Conservation (phyloP, 2,329 filamentous ascomycete genomes). For the Verticillium isaacii region DNA sequence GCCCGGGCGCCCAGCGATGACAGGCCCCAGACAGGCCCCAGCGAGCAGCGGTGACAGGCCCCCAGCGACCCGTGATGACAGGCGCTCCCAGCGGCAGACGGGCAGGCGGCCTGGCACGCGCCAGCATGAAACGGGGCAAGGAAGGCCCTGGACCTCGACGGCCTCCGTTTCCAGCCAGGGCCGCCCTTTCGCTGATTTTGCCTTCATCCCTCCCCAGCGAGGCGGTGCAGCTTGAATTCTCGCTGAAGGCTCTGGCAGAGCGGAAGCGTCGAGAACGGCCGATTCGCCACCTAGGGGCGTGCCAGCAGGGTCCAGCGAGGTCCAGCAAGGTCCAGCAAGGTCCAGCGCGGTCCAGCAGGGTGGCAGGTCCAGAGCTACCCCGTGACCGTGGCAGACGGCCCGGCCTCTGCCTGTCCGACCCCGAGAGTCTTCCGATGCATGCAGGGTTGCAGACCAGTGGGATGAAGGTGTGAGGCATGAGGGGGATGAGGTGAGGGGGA, state of each 20-base stretch:
- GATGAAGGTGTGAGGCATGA: not conserved
- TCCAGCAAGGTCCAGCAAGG: not conserved
- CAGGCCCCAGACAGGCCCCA: no score
- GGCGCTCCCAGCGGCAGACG: not conserved
- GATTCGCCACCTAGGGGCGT: not conserved
- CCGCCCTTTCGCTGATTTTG: no score
- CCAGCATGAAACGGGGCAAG: not conserved
- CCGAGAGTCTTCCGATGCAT: not conserved
- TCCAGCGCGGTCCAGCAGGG: not conserved
- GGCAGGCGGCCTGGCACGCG: no score
- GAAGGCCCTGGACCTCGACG: not conserved
- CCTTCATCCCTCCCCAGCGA: not conserved
- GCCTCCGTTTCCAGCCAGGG: not conserved
- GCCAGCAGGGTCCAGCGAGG: no score
- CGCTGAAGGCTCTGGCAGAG: no score
- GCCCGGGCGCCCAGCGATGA: no score
- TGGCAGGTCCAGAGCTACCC: not conserved
- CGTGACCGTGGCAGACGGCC: not conserved
- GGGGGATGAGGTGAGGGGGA: not conserved
- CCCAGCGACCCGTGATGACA: not conserved
- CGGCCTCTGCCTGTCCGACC: not conserved
- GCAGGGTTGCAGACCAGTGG: not conserved
- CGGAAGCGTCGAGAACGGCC: not conserved
- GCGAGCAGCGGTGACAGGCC: no score
- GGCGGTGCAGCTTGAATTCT: not conserved